Evolutionary conservation across 192 early-diverging fungal species (phyloP), one percentile per base, ranked within the genome.

Genomic region (Backusella westeae): DNA sequence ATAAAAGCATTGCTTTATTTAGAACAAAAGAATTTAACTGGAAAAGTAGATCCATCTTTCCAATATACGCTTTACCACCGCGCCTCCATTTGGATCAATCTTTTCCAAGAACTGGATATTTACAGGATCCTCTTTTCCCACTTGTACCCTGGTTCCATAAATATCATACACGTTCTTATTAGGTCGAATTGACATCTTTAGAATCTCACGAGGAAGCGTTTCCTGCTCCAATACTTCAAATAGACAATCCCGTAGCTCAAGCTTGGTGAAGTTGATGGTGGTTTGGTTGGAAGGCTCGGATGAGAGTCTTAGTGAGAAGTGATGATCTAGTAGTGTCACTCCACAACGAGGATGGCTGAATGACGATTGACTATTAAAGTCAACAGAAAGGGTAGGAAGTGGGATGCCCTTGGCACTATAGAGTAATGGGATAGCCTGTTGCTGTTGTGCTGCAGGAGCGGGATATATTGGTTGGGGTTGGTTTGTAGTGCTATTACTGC

Each of bases 81-180:
- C 78, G 14, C 76, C 78, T 21, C 82, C 82, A 46, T 65, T 44
- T 15, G 78, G 82, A 67, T 83, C 82, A 23, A 83, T 52, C 34
- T 83, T 83, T 35, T 83, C 82, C 56, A 83, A 72, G 23, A 83
- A 83, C 29, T 73, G 74, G 21, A 81, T 81, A 19, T 46, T 76
- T 8, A 81, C 34, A 17, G 14, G 23, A 36, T 56, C 4, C 63
- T 76, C 34, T 73, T 59, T 19, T 63, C 26, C 56, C 1, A 63
- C 23, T 3, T 63, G 23, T 4, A 63, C 26, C 26, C 10, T 63
- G 3, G 56, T 29, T 12, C 56, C 56, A 26, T 29, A 29, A 14
- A 63, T 63, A 26, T 14, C 26, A 29, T 63, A 29, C 8, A 23
- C 23, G 26, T 10, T 29, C n/a, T 63, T 63, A 29, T 29, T 49